phyloP scores from a whole-genome alignment of 108 stramenopile species.

The Skeletonema potamos region DNA sequence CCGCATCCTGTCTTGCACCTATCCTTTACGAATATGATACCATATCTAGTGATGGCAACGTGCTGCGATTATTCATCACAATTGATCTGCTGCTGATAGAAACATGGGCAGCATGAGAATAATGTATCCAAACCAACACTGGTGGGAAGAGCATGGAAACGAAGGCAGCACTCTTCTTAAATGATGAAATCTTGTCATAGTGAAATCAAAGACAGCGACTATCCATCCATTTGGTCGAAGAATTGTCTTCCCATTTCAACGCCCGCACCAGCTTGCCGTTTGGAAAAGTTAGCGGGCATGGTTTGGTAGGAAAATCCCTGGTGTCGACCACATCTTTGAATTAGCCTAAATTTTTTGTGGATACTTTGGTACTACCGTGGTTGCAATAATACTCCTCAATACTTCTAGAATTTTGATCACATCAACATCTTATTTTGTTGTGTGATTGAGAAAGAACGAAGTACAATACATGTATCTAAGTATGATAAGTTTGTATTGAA shows the following conservation, averaged over 20 bases:
- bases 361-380: too few species aligned
- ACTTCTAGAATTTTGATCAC: too few species aligned
- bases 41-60: slow-evolving; percentile 49
- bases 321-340: too few species aligned
- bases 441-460: too few species aligned
- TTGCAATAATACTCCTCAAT: too few species aligned
- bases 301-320: not conserved
- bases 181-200: slow-evolving; percentile 27
- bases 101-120: slow-evolving; percentile 2
- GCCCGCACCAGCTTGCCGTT: not conserved
- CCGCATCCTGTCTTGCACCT: slow-evolving; percentile 14
- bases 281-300: not conserved
- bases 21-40: slow-evolving; percentile 45
- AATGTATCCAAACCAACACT: not conserved
- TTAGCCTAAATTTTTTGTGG: too few species aligned
- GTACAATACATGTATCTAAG: too few species aligned
- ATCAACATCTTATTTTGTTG: too few species aligned
- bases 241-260: slow-evolving; percentile 40
- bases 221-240: slow-evolving; percentile 44
- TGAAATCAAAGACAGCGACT: slow-evolving; percentile 50
- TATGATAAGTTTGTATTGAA: too few species aligned
- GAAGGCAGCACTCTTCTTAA: slow-evolving; percentile 4
- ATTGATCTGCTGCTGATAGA: slow-evolving; percentile 10
- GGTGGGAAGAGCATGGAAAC: slow-evolving; percentile 4
- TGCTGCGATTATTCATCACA: slow-evolving; percentile 38